These are phyloP conservation scores for Gracilaria domingensis DNA, from an alignment of 23 red algal genomes.

Conservation along the genomic window DNA sequence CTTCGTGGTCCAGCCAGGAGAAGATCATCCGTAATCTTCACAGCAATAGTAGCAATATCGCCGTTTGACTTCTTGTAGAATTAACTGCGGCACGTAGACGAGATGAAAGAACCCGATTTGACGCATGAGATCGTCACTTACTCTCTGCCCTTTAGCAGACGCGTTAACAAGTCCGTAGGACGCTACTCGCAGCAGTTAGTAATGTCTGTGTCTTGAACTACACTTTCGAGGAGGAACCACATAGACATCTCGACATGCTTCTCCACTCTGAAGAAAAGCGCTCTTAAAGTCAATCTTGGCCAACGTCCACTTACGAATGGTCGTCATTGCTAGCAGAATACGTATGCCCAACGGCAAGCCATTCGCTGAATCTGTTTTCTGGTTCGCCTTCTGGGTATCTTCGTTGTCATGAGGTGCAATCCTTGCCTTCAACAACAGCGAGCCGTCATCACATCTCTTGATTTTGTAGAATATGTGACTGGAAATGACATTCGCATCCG, in stretches of 20 bases:
- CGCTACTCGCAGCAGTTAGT: not conserved
- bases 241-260: not conserved
- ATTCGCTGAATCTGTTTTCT: slow-evolving; percentile 8
- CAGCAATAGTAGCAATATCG: not conserved
- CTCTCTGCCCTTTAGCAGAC: slow-evolving; percentile 24
- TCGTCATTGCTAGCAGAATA: not conserved
- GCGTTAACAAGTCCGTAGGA: slow-evolving; percentile 49
- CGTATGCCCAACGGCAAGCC: too few relatives aligned
- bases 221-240: slow-evolving; percentile 1
- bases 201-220: not conserved
- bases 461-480: too few relatives aligned
- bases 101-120: not conserved
- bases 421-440: too few relatives aligned
- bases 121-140: slow-evolving; percentile 13
- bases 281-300: too few relatives aligned
- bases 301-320: not conserved
- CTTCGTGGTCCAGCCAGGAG: not conserved
- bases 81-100: too few relatives aligned
- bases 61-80: slow-evolving; percentile 29
- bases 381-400: not conserved
- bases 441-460: too few relatives aligned
- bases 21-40: slow-evolving; percentile 34
- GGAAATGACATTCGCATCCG: not conserved
- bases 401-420: too few relatives aligned
- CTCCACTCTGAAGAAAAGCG: slow-evolving; percentile 29